Conservation (phyloP, 1,284 basidiomycete species). For the Ustilago curta region DNA sequence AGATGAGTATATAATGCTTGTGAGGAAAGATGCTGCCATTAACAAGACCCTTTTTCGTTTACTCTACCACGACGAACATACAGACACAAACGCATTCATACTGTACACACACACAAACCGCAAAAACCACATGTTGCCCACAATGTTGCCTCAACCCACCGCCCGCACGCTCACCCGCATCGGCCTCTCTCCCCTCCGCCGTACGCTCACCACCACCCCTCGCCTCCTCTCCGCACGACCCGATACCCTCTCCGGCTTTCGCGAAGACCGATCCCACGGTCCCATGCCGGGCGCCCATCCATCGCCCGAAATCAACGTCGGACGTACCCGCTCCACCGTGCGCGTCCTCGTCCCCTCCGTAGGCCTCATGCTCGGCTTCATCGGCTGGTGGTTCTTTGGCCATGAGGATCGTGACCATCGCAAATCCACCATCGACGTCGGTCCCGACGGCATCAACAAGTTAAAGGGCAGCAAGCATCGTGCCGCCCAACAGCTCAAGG, state of each 20-base stretch:
- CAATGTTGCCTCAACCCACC: slow-evolving; percentile 24
- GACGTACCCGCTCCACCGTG: slow-evolving; percentile 34
- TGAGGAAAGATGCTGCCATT: too few relatives aligned
- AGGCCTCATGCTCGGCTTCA: slow-evolving; percentile 41
- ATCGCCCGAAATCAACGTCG: slow-evolving; percentile 41
- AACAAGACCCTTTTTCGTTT: too few relatives aligned
- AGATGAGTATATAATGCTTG: neutral
- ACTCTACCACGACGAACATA: too few relatives aligned
- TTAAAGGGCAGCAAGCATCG: slow-evolving; percentile 45
- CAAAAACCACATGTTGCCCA: slow-evolving; percentile 1
- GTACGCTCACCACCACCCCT: slow-evolving; percentile 21
- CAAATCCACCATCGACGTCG: slow-evolving; percentile 38
- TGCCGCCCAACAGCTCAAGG: slow-evolving; percentile 39
- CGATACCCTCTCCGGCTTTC: slow-evolving; percentile 31
- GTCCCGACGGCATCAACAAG: slow-evolving; percentile 45
- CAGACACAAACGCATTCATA: neutral
- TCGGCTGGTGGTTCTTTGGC: slow-evolving; percentile 57
- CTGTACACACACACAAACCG: neutral
- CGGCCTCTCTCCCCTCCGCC: slow-evolving; percentile 6
- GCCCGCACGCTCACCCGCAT: slow-evolving; percentile 12
- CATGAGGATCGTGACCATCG: slow-evolving; percentile 40
- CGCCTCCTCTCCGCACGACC: slow-evolving; percentile 37
- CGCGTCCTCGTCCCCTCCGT: slow-evolving; percentile 49
- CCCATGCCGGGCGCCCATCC: slow-evolving; percentile 44
- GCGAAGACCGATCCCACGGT: slow-evolving; percentile 38